These are phyloP conservation scores for Leucaena leucocephala DNA, from an alignment of 306 rosid species.

Conservation along the genomic window DNA sequence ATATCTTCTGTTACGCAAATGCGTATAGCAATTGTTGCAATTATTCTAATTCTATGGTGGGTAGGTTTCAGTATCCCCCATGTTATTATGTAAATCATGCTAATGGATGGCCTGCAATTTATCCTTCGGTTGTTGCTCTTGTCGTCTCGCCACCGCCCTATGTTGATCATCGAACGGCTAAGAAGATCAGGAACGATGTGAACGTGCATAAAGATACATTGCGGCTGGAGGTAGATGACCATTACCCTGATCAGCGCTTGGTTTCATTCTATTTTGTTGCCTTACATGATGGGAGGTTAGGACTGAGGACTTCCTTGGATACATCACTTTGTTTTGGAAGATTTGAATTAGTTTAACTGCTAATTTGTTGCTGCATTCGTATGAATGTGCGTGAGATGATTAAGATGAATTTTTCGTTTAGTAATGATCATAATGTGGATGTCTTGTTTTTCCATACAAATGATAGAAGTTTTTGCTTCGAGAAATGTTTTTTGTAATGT, in stretches of 20 bases:
- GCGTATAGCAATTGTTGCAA: slow-evolving; percentile 42
- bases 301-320: background rate
- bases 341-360: background rate
- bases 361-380: background rate
- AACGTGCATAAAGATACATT: slow-evolving; percentile 79
- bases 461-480: background rate
- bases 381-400: background rate
- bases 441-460: background rate
- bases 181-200: slow-evolving; percentile 84
- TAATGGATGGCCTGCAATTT: slow-evolving; percentile 52
- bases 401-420: background rate
- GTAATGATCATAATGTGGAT: background rate
- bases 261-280: slow-evolving; percentile 85
- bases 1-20: slow-evolving; percentile 54
- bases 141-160: slow-evolving; percentile 51
- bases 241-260: slow-evolving; percentile 73
- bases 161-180: slow-evolving; percentile 77
- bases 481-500: background rate
- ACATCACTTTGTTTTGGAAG: background rate
- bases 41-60: slow-evolving; percentile 46
- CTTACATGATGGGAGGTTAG: slow-evolving; percentile 74
- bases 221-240: slow-evolving; percentile 60
- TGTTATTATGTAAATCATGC: slow-evolving; percentile 54
- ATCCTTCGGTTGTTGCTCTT: slow-evolving; percentile 34
- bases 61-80: slow-evolving; percentile 47